Evolutionary conservation across 163 green algal genomes (phyloP).

Genomic region (Scenedesmus sp.): DNA sequence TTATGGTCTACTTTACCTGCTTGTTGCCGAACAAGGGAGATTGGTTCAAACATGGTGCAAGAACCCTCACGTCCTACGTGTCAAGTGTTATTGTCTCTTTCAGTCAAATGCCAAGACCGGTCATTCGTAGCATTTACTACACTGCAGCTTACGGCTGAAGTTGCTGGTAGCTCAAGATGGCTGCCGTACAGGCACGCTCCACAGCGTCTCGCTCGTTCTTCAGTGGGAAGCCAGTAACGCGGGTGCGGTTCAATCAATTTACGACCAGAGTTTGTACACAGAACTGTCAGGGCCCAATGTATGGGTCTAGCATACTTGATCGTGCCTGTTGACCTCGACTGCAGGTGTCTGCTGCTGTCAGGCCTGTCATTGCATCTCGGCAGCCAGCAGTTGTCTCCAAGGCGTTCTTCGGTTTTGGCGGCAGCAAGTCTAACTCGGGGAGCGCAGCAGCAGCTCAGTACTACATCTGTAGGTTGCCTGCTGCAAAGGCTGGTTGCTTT

Average conservation of each 20-base stretch:
- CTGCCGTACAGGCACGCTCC: background rate
- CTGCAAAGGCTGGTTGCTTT: background rate
- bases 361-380: constrained; percentile 16
- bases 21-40: background rate
- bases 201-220: constrained; percentile 3
- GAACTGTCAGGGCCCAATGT: background rate
- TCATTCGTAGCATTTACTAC: background rate
- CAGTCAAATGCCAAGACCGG: background rate
- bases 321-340: background rate
- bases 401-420: constrained; percentile 48
- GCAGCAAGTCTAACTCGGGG: constrained; percentile 9
- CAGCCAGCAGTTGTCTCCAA: constrained; percentile 11
- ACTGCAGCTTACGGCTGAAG: no score
- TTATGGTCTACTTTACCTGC: background rate
- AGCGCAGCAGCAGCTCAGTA: constrained; percentile 16
- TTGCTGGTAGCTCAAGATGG: background rate
- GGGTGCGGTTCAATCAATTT: background rate
- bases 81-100: background rate
- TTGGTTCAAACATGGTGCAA: background rate
- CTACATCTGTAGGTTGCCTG: constrained; percentile 36
- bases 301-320: background rate
- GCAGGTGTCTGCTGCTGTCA: background rate
- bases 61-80: constrained; percentile 1
- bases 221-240: background rate
- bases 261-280: background rate